These are phyloP conservation scores for Colletotrichum lindemuthianum DNA, from an alignment of 2,329 filamentous ascomycete species.

Conservation along the genomic window DNA sequence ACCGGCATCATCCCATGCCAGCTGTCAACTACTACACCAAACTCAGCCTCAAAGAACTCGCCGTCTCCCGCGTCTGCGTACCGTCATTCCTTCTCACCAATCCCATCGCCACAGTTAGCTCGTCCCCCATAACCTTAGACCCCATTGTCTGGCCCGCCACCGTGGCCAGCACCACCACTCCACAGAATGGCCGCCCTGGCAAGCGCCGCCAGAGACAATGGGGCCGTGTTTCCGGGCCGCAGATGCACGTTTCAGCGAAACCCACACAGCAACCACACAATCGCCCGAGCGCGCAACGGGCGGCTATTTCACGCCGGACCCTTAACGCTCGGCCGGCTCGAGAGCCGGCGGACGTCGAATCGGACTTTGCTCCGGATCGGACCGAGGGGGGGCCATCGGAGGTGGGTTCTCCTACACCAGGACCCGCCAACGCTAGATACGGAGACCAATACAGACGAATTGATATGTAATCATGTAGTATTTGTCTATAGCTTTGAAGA, in stretches of 20 bases:
- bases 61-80: too few relatives aligned
- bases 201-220: not conserved
- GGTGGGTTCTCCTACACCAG: not conserved
- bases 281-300: slow-evolving; percentile 5
- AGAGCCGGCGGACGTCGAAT: slow-evolving; percentile 15
- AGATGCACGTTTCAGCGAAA: not conserved
- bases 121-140: too few relatives aligned
- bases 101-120: too few relatives aligned
- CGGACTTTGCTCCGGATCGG: slow-evolving; percentile 15
- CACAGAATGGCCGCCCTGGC: not conserved
- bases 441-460: not conserved
- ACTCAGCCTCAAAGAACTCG: too few relatives aligned
- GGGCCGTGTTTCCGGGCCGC: not conserved
- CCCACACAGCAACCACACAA: not conserved
- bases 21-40: too few relatives aligned
- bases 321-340: slow-evolving; percentile 20
- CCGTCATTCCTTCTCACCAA: too few relatives aligned
- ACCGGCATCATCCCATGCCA: too few relatives aligned
- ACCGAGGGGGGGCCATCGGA: not conserved
- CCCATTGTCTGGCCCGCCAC: too few relatives aligned
- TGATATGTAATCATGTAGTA: not conserved
- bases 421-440: not conserved
- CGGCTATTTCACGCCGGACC: slow-evolving; percentile 6
- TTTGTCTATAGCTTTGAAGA: slow-evolving; percentile 24
- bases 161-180: not conserved